Conservation (phyloP, 1,139 yeast species). For the Lodderomyces orthopsilosis region DNA sequence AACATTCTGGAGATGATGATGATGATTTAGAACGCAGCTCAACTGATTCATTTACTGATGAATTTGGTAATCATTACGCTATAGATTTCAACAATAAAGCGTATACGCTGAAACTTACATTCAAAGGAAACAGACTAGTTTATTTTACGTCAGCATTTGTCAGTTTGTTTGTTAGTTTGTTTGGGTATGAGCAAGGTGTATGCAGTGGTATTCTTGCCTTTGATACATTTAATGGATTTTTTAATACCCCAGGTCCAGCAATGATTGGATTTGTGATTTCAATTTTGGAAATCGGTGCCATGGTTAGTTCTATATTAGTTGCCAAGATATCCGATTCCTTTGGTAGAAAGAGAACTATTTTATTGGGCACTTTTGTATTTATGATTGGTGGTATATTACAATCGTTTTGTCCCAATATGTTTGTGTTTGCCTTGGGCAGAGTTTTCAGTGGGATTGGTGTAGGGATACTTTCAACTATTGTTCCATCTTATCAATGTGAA, state of each 20-base stretch:
- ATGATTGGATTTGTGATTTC: slow-evolving; percentile 51
- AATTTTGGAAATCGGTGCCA: slow-evolving; percentile 52
- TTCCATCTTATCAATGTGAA: slow-evolving; percentile 56
- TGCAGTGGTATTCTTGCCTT: slow-evolving; percentile 71
- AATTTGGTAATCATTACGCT: slow-evolving; percentile 38
- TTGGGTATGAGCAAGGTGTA: slow-evolving; percentile 92
- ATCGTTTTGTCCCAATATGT: slow-evolving; percentile 41
- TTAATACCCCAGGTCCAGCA: slow-evolving; percentile 44
- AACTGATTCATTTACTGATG: slow-evolving; percentile 19
- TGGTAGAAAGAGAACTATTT: slow-evolving; percentile 50
- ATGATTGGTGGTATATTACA: slow-evolving; percentile 53
- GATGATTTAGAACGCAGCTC: slow-evolving; percentile 3
- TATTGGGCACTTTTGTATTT: slow-evolving; percentile 47
- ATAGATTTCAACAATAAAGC: slow-evolving; percentile 36
- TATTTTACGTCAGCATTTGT: slow-evolving; percentile 83
- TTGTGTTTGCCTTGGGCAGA: slow-evolving; percentile 47
- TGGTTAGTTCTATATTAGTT: slow-evolving; percentile 46
- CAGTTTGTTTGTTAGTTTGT: slow-evolving; percentile 76
- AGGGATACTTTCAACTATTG: slow-evolving; percentile 51
- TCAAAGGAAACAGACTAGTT: slow-evolving; percentile 46
- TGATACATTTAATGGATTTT: slow-evolving; percentile 42
- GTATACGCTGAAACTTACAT: slow-evolving; percentile 31
- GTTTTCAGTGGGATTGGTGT: slow-evolving; percentile 54
- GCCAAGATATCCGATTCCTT: slow-evolving; percentile 45
- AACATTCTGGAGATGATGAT: slow-evolving; percentile 6